Conservation (phyloP, 495 filamentous ascomycete species). For the Penicillium canariense region DNA sequence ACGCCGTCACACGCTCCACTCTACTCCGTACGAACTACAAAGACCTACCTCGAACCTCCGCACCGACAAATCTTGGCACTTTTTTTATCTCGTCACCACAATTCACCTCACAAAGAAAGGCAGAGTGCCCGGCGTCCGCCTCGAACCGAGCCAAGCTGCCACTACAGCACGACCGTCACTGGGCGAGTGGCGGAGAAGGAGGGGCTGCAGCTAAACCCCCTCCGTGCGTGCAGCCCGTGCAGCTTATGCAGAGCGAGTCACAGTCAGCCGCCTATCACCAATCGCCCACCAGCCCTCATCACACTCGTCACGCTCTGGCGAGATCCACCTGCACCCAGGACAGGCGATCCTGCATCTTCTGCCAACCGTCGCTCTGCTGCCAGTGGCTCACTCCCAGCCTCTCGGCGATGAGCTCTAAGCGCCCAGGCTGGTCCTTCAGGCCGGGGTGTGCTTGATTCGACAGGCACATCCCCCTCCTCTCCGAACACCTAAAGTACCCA, state of each 20-base stretch:
- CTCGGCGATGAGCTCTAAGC: slow-evolving; percentile 26
- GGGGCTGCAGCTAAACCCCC: slow-evolving; percentile 5
- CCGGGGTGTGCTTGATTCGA: slow-evolving; percentile 23
- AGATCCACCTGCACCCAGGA: slow-evolving; percentile 13
- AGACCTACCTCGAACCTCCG: background rate
- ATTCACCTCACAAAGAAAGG: background rate
- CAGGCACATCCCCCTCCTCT: slow-evolving; percentile 7
- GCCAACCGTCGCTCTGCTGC: slow-evolving; percentile 10
- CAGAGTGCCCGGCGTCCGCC: background rate
- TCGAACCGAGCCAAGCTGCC: background rate
- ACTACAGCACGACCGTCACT: background rate
- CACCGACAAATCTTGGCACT: no score
- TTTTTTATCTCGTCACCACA: background rate
- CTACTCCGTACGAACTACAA: background rate
- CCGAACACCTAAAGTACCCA: slow-evolving; percentile 6
- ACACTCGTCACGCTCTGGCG: slow-evolving; percentile 24
- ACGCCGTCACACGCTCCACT: no score
- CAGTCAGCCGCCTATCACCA: slow-evolving; percentile 37
- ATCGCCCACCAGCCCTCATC: slow-evolving; percentile 23
- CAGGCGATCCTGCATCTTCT: slow-evolving; percentile 12
- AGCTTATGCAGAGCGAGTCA: slow-evolving; percentile 37
- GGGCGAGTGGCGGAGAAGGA: background rate
- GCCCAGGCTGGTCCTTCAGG: slow-evolving; percentile 12
- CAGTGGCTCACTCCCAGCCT: slow-evolving; percentile 13
- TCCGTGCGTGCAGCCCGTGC: slow-evolving; percentile 24